phyloP scores from a whole-genome alignment of 208 protist species.

The Tritrichomonas musculus region DNA sequence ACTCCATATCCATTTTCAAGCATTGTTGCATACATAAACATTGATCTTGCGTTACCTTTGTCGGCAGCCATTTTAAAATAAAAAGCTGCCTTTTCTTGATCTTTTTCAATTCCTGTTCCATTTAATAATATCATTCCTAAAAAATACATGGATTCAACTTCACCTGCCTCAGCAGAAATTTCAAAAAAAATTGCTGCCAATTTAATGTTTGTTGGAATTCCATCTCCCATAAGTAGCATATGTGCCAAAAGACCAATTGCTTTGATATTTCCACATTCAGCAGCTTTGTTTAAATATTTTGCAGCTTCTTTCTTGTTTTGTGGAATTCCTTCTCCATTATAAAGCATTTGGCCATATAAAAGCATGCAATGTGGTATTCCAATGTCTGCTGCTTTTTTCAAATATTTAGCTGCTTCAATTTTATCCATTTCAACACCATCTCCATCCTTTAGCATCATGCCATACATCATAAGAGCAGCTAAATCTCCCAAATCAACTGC shows the following conservation, averaged over 20 bases:
- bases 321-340: background rate
- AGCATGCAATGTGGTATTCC: no score
- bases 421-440: no score
- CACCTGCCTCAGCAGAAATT: background rate
- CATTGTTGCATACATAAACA: background rate
- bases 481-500: no score
- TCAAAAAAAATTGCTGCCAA: background rate
- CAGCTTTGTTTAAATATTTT: background rate
- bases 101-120: background rate
- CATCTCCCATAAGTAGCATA: background rate
- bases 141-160: background rate
- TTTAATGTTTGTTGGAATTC: background rate
- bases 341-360: background rate
- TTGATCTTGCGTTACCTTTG: background rate
- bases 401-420: no score
- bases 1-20: background rate
- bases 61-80: background rate
- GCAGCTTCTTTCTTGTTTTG: background rate
- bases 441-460: no score
- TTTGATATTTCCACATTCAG: background rate
- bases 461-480: no score
- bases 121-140: background rate
- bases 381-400: no score
- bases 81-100: background rate
- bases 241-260: background rate